Evolutionary conservation across 805 yeast genomes (phyloP).

Genomic region (Geotrichum ghanense): DNA sequence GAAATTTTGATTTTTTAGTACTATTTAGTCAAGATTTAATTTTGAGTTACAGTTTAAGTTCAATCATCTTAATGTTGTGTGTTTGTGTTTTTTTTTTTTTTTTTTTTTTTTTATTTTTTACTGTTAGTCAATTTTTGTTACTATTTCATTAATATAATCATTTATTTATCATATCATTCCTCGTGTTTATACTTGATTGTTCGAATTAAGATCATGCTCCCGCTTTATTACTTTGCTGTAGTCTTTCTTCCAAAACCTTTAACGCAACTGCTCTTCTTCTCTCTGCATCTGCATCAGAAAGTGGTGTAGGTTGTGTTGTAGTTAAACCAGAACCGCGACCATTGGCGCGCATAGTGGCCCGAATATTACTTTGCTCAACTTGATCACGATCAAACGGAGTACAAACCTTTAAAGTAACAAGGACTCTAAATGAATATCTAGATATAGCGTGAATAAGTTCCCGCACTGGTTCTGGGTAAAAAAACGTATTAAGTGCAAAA

Average conservation of each 20-base stretch:
- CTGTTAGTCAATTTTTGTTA: conserved; percentile 40
- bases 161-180: conserved; percentile 57
- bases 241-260: conserved; percentile 23
- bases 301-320: background rate
- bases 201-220: conserved; percentile 27
- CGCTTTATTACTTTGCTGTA: conserved; percentile 2
- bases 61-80: too few species aligned
- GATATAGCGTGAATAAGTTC: conserved; percentile 43
- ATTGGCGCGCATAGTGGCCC: conserved; percentile 46
- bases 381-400: conserved; percentile 57
- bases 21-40: too few species aligned
- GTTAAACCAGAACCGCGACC: background rate
- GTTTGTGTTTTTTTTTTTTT: too few species aligned
- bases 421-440: conserved; percentile 29
- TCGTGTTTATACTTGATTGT: conserved; percentile 41
- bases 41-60: too few species aligned
- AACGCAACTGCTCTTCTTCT: conserved; percentile 25
- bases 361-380: conserved; percentile 60
- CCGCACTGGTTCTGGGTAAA: conserved; percentile 55
- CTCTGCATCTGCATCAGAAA: conserved; percentile 20
- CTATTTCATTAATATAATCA: conserved; percentile 75
- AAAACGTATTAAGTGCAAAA: conserved; percentile 65
- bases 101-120: too few species aligned
- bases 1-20: too few species aligned
- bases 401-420: conserved; percentile 36